Evolutionary conservation across 441 rosid genomes (phyloP), one percentile per base, ranked within the genome.

Genomic region (Macaranga tanarius): DNA sequence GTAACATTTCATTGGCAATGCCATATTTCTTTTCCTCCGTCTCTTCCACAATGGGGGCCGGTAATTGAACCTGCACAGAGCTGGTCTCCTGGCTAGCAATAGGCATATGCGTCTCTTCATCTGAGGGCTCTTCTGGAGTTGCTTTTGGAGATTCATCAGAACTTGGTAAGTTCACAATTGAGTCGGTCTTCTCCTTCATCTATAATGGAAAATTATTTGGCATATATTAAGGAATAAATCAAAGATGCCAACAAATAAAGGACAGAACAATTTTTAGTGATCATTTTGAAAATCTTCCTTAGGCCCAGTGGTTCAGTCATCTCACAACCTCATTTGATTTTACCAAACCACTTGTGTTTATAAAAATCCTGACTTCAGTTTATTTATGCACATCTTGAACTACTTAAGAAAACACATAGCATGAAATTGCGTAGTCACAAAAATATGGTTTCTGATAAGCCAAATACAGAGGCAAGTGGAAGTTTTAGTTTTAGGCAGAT

Each of bases 101-200:
- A 67, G 68, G 73, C 26, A 25, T 65, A 6, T 25, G 63, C 28
- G 60, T 71, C 81, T 89, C 97, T 76, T 80, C 93, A 78, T 82
- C 90, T 67, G 85, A 85, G 83, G 77, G 82, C 72, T 87, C 92
- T 82, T 83, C 79, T 45, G 74, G 66, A 10, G 75, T 81, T 84
- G 66, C 79, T 70, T 82, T 90, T 74, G 76, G 75, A 81, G 77
- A 86, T 78, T 63, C 89, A 78, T 78, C 81, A 59, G 26, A 76
- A 69, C 73, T 78, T 79, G 65, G 78, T 79, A 67, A 70, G 81
- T 81, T 85, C 85, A 83, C 83, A 84, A 42, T 85, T 83, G 86
- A 79, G 45, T 79, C 70, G 52, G 80, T 69, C 73, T 84, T 89
- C 73, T 75, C 86, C 66, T 80, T 75, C 4, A 79, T 60, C 82